A percentile compares a stretch with the other conserved stretches of the same genome.
phyloP scores from a whole-genome alignment of 140 eudicot species.

The Bidens hawaiensis region DNA sequence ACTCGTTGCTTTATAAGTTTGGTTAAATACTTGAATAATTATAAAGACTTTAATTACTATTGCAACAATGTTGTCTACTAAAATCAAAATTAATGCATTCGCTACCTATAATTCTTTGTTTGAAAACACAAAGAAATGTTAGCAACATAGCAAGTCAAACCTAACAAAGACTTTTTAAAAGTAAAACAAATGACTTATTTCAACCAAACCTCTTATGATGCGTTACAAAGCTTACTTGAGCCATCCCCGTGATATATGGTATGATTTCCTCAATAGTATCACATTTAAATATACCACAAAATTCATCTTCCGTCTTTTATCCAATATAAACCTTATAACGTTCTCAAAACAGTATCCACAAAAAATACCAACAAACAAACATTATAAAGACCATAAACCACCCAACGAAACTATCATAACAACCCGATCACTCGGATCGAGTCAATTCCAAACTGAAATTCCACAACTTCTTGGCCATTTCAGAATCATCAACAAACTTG shows the following conservation, averaged over 20 bases:
- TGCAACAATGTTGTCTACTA: too few relatives aligned
- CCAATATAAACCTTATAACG: background rate
- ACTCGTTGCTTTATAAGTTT: too few relatives aligned
- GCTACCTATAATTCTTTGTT: too few relatives aligned
- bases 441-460: conserved; percentile 76
- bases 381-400: background rate
- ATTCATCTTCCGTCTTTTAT: conserved; percentile 6
- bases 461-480: conserved; percentile 87
- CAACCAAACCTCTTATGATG: too few relatives aligned
- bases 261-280: background rate
- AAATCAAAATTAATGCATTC: too few relatives aligned
- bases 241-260: background rate
- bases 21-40: too few relatives aligned
- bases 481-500: conserved; percentile 44
- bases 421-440: conserved; percentile 28
- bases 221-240: too few relatives aligned
- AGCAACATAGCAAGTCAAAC: too few relatives aligned
- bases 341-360: too few relatives aligned
- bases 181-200: conserved; percentile 8
- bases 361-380: conserved; percentile 15
- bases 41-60: too few relatives aligned
- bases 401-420: background rate
- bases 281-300: background rate
- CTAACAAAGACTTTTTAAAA: too few relatives aligned
- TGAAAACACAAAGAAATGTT: too few relatives aligned